Base-by-base conservation (phyloP, 1,284 basidiomycete genomes). In the Kalmanozyma brasiliensis region DNA sequence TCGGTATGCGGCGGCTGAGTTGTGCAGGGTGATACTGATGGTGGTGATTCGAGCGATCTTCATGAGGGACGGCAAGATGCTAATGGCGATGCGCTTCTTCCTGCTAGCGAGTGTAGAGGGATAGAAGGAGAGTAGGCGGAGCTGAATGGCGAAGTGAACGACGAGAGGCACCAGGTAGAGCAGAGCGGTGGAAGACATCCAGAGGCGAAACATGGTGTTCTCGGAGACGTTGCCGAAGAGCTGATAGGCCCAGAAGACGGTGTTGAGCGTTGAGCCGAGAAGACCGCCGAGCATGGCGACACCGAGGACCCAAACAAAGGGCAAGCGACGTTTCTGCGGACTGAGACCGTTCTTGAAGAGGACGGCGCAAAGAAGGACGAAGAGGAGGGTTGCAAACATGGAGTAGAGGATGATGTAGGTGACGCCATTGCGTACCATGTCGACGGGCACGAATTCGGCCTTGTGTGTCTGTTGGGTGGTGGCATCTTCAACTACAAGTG, bases 371-470 rank as follows among this genome's bases (percentile, higher is more conserved):
- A 73, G 56, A 16, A 74, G 55, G 10, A 71, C 57, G 34, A 74
- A 74, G 47, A 74, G 73, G 4, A 74, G 57, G 2, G 73, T 71
- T 11, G 65, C 61, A 30, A 71, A 64, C 55, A 66, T 69, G 13
- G 64, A 67, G 62, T 74, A 74, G 47, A 74, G 68, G 34, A 74
- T 74, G 55, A 74, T 73, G 42, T 72, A 73, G 37, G 63, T 63
- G 46, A 73, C 69, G 24, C 68, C 72, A 35, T 51, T 65, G 34
- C 67, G 52, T 30, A 74, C 72, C 14, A 74, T 57, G 4, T 45
- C 49, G 38, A 70, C 62, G 1, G 71, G 61, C 1, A 74, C 62
- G 26, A 52, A 68, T 22, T 65, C 49, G 14, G 49, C 37, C 2
- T 17, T 11, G 17, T 32, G 41, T 19, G 59, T 58, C 24, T 41